Percentiles rank a stretch among this genome's conserved stretches.
Conservation (phyloP, 805 yeast species). For the Blastobotrys chiropterorum region DNA sequence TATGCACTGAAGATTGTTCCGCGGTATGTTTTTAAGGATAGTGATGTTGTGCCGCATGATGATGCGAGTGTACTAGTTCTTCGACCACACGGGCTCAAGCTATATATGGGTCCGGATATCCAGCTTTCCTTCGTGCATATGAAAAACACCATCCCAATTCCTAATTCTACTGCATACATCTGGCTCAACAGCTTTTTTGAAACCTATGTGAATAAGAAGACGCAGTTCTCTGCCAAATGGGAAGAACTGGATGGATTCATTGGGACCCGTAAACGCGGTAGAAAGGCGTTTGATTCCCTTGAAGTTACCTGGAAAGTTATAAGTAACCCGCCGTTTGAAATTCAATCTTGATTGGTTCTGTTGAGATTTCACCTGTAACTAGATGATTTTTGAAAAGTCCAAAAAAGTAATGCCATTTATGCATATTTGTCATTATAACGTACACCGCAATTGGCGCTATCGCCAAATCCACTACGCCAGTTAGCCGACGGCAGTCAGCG, state of each 20-base stretch:
- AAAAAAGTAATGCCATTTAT: too few relatives aligned
- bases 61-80: slow-evolving; percentile 9
- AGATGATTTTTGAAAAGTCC: too few relatives aligned
- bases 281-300: slow-evolving; percentile 45
- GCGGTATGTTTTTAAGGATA: slow-evolving; percentile 10
- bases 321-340: not conserved
- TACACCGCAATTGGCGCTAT: too few relatives aligned
- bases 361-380: too few relatives aligned
- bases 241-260: slow-evolving; percentile 59
- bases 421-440: too few relatives aligned
- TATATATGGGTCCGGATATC: slow-evolving; percentile 19
- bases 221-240: slow-evolving; percentile 33
- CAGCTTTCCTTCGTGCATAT: slow-evolving; percentile 8
- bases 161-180: slow-evolving; percentile 27
- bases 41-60: not conserved
- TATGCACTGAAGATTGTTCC: slow-evolving; percentile 15
- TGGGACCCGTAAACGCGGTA: slow-evolving; percentile 54
- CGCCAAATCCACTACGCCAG: too few relatives aligned
- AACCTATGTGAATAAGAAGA: slow-evolving; percentile 17
- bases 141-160: slow-evolving; percentile 10
- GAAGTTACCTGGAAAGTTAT: slow-evolving; percentile 35
- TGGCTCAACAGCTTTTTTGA: slow-evolving; percentile 46
- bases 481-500: too few relatives aligned
- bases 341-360: not conserved
- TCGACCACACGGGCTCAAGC: slow-evolving; percentile 13